These are phyloP conservation scores for Melaleuca alternifolia DNA, from an alignment of 345 rosid species.

Conservation along the genomic window DNA sequence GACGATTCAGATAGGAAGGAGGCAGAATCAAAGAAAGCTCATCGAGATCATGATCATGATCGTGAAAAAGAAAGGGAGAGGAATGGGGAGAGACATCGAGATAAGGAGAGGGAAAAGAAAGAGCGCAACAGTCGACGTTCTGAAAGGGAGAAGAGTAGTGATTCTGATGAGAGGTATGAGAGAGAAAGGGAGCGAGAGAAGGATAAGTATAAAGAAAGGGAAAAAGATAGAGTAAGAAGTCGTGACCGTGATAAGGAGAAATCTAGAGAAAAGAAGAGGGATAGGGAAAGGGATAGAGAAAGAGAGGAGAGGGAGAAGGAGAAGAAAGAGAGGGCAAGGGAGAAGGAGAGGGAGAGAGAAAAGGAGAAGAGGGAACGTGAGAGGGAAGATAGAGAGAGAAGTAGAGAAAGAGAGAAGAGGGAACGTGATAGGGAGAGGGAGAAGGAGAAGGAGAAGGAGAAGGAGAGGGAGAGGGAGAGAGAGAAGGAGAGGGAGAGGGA, in stretches of 20 bases:
- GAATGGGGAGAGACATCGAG: slow-evolving; percentile 22
- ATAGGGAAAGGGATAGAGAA: not conserved
- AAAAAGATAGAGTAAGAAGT: not conserved
- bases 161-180: not conserved
- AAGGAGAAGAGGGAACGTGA: slow-evolving; percentile 12
- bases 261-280: not conserved
- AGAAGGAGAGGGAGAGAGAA: slow-evolving; percentile 19
- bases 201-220: slow-evolving; percentile 15
- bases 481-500: slow-evolving; percentile 2
- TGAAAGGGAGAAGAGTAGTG: slow-evolving; percentile 1
- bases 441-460: not conserved
- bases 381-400: slow-evolving; percentile 21
- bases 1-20: slow-evolving; percentile 25
- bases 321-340: slow-evolving; percentile 15
- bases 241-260: not conserved
- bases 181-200: slow-evolving; percentile 18
- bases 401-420: slow-evolving; percentile 21
- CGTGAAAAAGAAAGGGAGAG: slow-evolving; percentile 47
- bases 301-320: slow-evolving; percentile 9
- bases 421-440: slow-evolving; percentile 18
- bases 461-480: not conserved
- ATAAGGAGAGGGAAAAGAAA: slow-evolving; percentile 7
- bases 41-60: slow-evolving; percentile 34
- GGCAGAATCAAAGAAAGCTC: slow-evolving; percentile 42
- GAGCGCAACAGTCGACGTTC: not conserved